Conservation (phyloP, 805 yeast species). For the Starmerella vaccinii region DNA sequence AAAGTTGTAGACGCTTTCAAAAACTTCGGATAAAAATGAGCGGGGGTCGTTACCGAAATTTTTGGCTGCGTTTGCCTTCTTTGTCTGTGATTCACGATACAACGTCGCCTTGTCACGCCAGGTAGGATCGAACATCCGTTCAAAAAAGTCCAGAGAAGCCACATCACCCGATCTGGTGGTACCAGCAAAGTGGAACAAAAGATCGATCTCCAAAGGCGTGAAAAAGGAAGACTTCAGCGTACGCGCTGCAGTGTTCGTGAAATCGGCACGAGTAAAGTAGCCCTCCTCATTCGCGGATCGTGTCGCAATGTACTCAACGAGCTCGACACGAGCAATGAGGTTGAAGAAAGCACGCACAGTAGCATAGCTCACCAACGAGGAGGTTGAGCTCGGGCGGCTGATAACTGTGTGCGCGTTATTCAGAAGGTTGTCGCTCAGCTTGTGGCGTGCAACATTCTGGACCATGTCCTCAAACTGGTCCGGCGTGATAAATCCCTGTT, state of each 20-base stretch:
- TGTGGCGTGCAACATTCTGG: conserved; percentile 33
- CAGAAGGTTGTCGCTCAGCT: conserved; percentile 34
- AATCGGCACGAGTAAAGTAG: conserved; percentile 32
- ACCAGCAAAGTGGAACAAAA: conserved; percentile 34
- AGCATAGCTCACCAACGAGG: conserved; percentile 34
- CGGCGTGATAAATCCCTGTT: conserved; percentile 35
- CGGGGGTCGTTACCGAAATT: conserved; percentile 32
- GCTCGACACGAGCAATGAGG: conserved; percentile 35
- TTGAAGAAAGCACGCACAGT: conserved; percentile 38
- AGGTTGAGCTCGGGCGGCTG: conserved; percentile 27
- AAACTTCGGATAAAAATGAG: conserved; percentile 47
- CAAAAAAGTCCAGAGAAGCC: conserved; percentile 30
- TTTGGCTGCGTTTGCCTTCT: conserved; percentile 34
- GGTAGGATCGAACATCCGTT: conserved; percentile 36
- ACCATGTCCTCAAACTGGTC: conserved; percentile 35
- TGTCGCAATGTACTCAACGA: conserved; percentile 32
- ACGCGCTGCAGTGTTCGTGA: conserved; percentile 34
- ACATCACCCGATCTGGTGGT: conserved; percentile 26
- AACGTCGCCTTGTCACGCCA: conserved; percentile 34
- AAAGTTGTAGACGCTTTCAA: conserved; percentile 80
- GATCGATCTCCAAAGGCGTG: conserved; percentile 37
- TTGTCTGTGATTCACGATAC: conserved; percentile 28
- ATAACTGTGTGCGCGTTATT: conserved; percentile 33
- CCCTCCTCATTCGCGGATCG: conserved; percentile 32
- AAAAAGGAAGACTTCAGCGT: conserved; percentile 34